Conservation (phyloP, 228 moss, liverwort and hornwort genomes). For the Sphagnum magellanicum region DNA sequence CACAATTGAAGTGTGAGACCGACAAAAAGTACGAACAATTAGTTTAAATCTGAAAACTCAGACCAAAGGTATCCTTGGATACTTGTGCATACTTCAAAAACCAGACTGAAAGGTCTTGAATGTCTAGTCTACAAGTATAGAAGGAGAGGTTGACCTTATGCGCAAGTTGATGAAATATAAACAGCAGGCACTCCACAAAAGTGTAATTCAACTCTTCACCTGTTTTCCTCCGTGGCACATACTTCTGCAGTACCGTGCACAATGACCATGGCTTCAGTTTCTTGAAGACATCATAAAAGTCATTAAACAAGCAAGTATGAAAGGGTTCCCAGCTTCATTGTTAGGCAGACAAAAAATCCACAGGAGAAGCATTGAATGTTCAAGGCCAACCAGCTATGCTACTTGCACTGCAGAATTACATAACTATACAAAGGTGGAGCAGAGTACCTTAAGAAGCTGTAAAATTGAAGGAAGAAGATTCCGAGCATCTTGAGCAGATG, state of each 20-base stretch:
- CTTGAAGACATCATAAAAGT: neutral
- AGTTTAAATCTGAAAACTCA: too few species aligned
- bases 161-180: conserved; percentile 43
- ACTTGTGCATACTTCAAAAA: too few species aligned
- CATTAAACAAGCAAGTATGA: neutral
- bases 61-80: too few species aligned
- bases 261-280: too few species aligned
- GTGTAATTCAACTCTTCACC: conserved; percentile 35
- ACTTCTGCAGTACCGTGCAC: conserved; percentile 21
- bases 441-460: conserved; percentile 32
- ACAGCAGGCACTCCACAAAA: conserved; percentile 38
- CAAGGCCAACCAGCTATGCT: neutral
- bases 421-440: neutral
- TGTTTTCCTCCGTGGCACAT: conserved; percentile 34
- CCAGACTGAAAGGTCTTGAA: too few species aligned
- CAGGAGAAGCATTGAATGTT: neutral
- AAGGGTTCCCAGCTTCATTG: neutral
- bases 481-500: conserved; percentile 48
- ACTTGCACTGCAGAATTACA: neutral
- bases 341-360: neutral
- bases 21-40: too few species aligned
- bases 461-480: conserved; percentile 36
- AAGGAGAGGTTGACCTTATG: conserved; percentile 24
- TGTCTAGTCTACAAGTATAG: neutral
- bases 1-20: too few species aligned